Conservation (phyloP, 768 basidiomycete species). For the Paxillus rubicundulus region DNA sequence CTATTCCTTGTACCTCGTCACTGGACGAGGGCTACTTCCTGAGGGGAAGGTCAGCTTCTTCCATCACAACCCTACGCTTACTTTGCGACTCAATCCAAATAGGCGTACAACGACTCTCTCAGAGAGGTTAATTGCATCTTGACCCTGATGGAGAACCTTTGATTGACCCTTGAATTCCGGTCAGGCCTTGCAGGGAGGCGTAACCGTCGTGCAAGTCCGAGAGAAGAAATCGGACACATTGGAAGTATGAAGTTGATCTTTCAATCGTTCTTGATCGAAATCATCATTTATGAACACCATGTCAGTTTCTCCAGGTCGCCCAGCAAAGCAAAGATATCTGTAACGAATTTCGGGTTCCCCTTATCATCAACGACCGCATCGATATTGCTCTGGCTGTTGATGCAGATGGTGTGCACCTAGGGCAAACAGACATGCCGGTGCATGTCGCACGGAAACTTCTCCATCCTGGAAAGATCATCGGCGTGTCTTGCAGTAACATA, state of each 20-base stretch:
- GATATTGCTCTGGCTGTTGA: conserved; percentile 81
- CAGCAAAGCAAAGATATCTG: conserved; percentile 66
- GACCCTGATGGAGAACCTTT: neutral
- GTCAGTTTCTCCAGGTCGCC: conserved; percentile 77
- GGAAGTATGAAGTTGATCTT: conserved; percentile 51
- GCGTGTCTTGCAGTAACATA: conserved; percentile 71
- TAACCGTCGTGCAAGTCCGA: conserved; percentile 85
- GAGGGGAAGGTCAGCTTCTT: conserved; percentile 57
- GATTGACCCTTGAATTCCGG: neutral
- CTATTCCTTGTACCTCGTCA: conserved; percentile 84
- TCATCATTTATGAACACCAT: neutral
- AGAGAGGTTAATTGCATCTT: conserved; percentile 54
- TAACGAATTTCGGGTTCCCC: conserved; percentile 70
- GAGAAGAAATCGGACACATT: conserved; percentile 83
- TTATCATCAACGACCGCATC: conserved; percentile 85
- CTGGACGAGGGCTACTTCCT: conserved; percentile 75
- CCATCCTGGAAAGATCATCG: conserved; percentile 69
- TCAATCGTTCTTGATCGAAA: neutral
- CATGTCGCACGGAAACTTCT: conserved; percentile 63
- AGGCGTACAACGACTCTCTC: conserved; percentile 71
- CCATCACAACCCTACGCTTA: neutral
- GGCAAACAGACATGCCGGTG: conserved; percentile 83
- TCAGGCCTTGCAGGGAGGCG: conserved; percentile 81
- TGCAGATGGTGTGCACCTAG: conserved; percentile 82
- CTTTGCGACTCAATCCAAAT: conserved; percentile 7